Percentiles rank a stretch among this genome's conserved stretches.
Conservation (phyloP, 305 asterid genomes). For the Fraxinus paxiana region DNA sequence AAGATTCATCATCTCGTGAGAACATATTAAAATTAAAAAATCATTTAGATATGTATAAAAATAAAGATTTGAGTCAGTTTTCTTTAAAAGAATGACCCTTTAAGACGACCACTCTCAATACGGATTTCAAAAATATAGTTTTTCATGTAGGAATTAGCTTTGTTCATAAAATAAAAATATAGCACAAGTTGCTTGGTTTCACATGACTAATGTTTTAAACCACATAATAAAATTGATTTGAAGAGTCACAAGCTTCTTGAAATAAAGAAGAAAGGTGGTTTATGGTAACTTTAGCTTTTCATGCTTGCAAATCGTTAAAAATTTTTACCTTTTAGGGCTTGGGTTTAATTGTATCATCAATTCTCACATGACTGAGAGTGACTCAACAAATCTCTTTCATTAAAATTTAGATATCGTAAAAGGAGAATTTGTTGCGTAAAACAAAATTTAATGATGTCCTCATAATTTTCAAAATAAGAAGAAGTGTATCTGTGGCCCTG, state of each 20-base stretch:
- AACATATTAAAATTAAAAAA: not conserved
- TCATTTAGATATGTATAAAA: not conserved
- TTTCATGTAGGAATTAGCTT: not conserved
- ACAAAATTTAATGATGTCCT: not conserved
- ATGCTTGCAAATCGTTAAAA: not conserved
- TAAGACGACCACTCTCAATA: not conserved
- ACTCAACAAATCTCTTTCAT: not conserved
- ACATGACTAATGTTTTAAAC: constrained; percentile 21
- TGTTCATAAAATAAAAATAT: not conserved
- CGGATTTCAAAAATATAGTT: not conserved
- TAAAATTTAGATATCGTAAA: not conserved
- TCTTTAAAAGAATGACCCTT: no score
- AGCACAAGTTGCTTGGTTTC: constrained; percentile 14
- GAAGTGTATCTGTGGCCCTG: not conserved
- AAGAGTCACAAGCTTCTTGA: constrained; percentile 16
- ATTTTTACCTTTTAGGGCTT: not conserved
- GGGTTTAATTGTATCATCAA: not conserved
- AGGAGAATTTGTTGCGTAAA: not conserved
- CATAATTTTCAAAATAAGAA: not conserved
- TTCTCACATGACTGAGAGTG: not conserved
- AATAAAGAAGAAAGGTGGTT: not conserved
- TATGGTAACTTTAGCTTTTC: not conserved
- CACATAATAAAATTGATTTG: not conserved
- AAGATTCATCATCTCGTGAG: not conserved
- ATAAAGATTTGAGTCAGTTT: not conserved